phyloP scores from a whole-genome alignment of 2,329 filamentous ascomycete species.

The Hymenoscyphus fraxineus region DNA sequence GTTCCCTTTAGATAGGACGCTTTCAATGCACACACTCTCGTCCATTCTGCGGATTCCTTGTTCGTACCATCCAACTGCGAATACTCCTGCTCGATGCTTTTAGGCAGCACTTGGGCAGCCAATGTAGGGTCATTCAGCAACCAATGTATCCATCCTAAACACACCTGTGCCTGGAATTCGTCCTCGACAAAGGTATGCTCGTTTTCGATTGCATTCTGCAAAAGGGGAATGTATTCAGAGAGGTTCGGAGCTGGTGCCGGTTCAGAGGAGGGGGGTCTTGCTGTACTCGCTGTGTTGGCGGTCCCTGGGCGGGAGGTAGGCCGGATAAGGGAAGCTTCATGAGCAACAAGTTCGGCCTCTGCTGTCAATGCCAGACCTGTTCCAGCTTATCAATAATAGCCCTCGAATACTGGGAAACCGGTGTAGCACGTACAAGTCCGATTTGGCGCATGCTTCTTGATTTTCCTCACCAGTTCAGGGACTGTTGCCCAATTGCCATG shows the following conservation, averaged over 20 bases:
- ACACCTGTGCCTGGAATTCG: slow-evolving; percentile 75
- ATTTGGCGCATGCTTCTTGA: slow-evolving; percentile 87
- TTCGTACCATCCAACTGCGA: slow-evolving; percentile 50
- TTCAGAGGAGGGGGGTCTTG: slow-evolving; percentile 19
- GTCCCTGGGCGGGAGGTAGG: slow-evolving; percentile 19
- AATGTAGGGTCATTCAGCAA: slow-evolving; percentile 64
- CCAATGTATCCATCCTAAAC: slow-evolving; percentile 83
- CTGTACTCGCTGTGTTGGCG: slow-evolving; percentile 13
- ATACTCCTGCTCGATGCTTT: slow-evolving; percentile 54
- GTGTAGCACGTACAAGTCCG: slow-evolving; percentile 64
- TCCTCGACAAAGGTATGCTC: slow-evolving; percentile 54
- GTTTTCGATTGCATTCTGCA: slow-evolving; percentile 55
- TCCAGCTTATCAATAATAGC: slow-evolving; percentile 21
- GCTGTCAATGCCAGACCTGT: slow-evolving; percentile 67
- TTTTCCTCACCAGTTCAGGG: slow-evolving; percentile 85
- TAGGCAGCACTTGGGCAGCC: slow-evolving; percentile 60
- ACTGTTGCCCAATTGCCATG: slow-evolving; percentile 83
- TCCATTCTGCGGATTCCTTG: slow-evolving; percentile 64
- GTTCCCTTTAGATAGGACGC: slow-evolving; percentile 73
- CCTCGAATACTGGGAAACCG: background rate
- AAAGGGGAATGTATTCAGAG: slow-evolving; percentile 35
- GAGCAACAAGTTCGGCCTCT: slow-evolving; percentile 63
- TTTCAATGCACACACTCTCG: slow-evolving; percentile 76
- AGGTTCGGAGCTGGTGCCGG: slow-evolving; percentile 27
- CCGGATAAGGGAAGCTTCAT: slow-evolving; percentile 44